Evolutionary conservation across 768 basidiomycete species (phyloP).

Genomic region (Termitomyces sp.): DNA sequence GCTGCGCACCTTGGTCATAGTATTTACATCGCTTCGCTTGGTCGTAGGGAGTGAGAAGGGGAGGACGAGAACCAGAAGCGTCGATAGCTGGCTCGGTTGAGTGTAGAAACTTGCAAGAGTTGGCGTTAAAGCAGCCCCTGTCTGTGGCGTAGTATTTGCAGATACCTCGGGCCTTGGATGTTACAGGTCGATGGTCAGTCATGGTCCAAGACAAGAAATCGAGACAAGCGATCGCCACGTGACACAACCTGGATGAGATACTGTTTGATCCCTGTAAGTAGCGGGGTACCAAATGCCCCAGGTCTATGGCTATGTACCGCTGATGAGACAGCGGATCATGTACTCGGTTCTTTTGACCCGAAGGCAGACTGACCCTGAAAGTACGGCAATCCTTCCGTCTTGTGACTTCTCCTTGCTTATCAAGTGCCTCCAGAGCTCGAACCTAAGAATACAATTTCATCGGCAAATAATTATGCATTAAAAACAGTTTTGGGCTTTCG

Average conservation of each 20-base stretch:
- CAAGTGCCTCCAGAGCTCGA: no score
- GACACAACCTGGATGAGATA: background rate
- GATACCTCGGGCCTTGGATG: slow-evolving; percentile 66
- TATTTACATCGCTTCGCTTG: slow-evolving; percentile 64
- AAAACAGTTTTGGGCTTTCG: background rate
- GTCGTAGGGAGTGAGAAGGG: slow-evolving; percentile 61
- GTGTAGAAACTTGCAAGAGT: slow-evolving; percentile 76
- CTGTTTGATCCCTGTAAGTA: no score
- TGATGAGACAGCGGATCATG: background rate
- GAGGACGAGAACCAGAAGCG: slow-evolving; percentile 26
- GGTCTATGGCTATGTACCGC: background rate
- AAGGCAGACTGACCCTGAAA: no score
- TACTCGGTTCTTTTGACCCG: background rate
- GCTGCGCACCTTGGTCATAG: slow-evolving; percentile 48
- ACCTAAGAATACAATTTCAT: background rate
- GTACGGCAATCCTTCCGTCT: background rate
- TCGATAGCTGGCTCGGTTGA: slow-evolving; percentile 28
- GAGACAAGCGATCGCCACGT: slow-evolving; percentile 4
- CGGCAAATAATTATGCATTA: no score
- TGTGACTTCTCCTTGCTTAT: background rate
- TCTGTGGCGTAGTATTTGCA: slow-evolving; percentile 62
- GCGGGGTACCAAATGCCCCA: background rate
- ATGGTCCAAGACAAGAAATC: slow-evolving; percentile 9
- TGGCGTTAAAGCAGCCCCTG: slow-evolving; percentile 66
- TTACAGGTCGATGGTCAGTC: slow-evolving; percentile 43